Evolutionary conservation across 805 yeast species (phyloP).

Genomic region (Wickerhamiella azyma): DNA sequence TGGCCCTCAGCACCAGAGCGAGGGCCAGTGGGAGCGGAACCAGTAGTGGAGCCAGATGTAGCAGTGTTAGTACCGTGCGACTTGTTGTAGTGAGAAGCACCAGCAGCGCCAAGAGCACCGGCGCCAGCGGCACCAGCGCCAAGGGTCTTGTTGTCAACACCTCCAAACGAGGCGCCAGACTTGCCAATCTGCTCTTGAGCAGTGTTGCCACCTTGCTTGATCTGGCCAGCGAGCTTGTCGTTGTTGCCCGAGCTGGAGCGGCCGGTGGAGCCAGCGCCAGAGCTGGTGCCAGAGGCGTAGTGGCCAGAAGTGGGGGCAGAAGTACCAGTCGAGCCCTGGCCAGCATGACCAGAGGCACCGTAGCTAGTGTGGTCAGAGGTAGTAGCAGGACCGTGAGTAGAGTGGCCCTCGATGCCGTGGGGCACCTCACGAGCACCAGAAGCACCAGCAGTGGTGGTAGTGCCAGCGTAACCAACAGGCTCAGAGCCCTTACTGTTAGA

Average conservation of each 20-base stretch:
- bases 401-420: slow-evolving; percentile 12
- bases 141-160: slow-evolving; percentile 3
- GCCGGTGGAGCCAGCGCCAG: slow-evolving; percentile 4
- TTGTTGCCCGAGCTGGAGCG: background rate
- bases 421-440: slow-evolving; percentile 14
- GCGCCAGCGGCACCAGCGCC: slow-evolving; percentile 8
- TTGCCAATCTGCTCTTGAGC: slow-evolving; percentile 2
- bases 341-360: background rate
- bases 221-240: background rate
- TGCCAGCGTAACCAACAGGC: background rate
- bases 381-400: background rate
- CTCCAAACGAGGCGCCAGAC: slow-evolving; percentile 1
- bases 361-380: background rate
- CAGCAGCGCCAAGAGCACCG: slow-evolving; percentile 6
- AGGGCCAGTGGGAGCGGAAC: background rate
- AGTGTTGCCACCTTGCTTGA: background rate
- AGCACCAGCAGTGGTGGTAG: slow-evolving; percentile 5
- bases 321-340: background rate
- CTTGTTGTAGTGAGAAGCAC: background rate
- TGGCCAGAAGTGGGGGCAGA: background rate
- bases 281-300: slow-evolving; percentile 6
- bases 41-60: background rate
- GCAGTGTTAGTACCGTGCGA: background rate
- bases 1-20: background rate
- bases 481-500: background rate